phyloP scores from a whole-genome alignment of 306 rosid species.

The Citrullus colocynthis region DNA sequence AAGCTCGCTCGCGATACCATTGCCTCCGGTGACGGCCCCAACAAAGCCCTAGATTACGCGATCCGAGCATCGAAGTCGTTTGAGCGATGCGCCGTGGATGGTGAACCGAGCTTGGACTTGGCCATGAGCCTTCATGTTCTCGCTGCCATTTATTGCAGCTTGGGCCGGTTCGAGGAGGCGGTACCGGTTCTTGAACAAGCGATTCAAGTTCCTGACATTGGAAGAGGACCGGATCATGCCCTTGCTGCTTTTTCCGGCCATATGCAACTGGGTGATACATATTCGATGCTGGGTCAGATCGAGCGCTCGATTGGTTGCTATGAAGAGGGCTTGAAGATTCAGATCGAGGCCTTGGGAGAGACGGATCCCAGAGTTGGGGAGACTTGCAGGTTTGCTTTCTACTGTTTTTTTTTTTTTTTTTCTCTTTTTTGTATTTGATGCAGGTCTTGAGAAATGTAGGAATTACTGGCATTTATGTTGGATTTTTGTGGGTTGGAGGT shows the following conservation, averaged over 20 bases:
- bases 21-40: constrained; percentile 91
- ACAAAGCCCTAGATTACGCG: constrained; percentile 76
- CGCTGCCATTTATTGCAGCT: constrained; percentile 88
- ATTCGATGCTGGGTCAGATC: constrained; percentile 86
- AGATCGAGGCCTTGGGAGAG: constrained; percentile 85
- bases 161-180: constrained; percentile 89
- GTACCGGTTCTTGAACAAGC: constrained; percentile 88
- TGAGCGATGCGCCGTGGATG: constrained; percentile 72
- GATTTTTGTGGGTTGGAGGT: neutral
- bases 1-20: constrained; percentile 83
- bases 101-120: constrained; percentile 77
- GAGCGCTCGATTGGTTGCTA: constrained; percentile 69
- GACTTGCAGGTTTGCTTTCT: constrained; percentile 55
- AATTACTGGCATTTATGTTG: neutral
- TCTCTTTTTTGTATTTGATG: neutral
- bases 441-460: neutral
- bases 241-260: constrained; percentile 92
- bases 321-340: constrained; percentile 84
- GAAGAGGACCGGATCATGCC: constrained; percentile 71
- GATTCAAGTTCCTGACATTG: constrained; percentile 56
- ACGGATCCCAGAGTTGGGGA: constrained; percentile 96
- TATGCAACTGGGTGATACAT: constrained; percentile 95
- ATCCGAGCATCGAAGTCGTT: constrained; percentile 78
- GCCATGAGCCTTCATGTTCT: constrained; percentile 95
- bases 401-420: neutral